These are phyloP conservation scores for Neofusicoccum parvum DNA, from an alignment of 2,329 filamentous ascomycete genomes.

Conservation along the genomic window DNA sequence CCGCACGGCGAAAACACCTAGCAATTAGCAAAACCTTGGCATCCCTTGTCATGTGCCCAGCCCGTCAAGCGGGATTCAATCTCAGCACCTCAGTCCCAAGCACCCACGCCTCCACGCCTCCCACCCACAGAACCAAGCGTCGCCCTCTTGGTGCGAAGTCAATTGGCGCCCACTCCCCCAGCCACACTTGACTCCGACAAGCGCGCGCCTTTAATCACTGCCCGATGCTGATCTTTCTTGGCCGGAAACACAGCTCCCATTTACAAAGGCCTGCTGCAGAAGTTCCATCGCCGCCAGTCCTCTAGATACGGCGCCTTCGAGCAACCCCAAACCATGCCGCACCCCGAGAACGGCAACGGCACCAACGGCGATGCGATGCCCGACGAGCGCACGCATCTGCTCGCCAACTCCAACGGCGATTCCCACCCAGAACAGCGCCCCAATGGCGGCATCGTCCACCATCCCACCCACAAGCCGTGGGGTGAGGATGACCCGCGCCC, in stretches of 20 bases:
- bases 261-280: conserved; percentile 19
- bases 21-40: conserved; percentile 17
- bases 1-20: conserved; percentile 3
- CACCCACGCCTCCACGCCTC: conserved; percentile 2
- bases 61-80: conserved; percentile 5
- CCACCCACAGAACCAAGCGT: background rate
- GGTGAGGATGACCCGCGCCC: conserved; percentile 8
- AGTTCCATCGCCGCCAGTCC: conserved; percentile 17
- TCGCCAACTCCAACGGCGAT: background rate
- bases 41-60: conserved; percentile 2
- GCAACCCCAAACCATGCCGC: conserved; percentile 9
- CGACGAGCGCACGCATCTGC: conserved; percentile 9
- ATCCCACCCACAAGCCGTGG: conserved; percentile 5
- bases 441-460: background rate
- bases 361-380: background rate
- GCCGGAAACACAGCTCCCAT: background rate
- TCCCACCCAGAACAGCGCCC: background rate
- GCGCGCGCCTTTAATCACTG: background rate
- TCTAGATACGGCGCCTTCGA: conserved; percentile 1
- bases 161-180: conserved; percentile 1
- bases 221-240: conserved; percentile 17
- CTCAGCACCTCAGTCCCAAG: conserved; percentile 1
- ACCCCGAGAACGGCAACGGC: conserved; percentile 14
- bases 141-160: background rate
- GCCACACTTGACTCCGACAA: background rate